These are phyloP conservation scores for Claviceps sp. DNA, from an alignment of 2,329 filamentous ascomycete genomes.

Conservation along the genomic window DNA sequence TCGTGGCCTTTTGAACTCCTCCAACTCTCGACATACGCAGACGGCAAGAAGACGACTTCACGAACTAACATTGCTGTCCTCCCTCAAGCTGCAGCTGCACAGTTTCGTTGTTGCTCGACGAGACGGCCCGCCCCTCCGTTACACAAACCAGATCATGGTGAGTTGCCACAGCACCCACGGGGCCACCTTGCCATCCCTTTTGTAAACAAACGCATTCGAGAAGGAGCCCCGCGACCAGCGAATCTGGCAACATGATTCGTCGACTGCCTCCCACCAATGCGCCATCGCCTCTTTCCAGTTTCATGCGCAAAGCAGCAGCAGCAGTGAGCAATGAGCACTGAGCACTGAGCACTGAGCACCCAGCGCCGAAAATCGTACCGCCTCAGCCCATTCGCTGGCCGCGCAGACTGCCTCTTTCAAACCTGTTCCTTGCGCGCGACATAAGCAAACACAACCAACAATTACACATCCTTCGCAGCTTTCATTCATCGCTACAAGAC, in stretches of 20 bases:
- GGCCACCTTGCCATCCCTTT: neutral
- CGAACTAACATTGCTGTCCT: neutral
- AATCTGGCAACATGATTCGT: conserved; percentile 6
- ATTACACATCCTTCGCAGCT: neutral
- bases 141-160: conserved; percentile 4
- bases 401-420: too few relatives aligned
- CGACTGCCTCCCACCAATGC: neutral
- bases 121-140: neutral
- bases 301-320: neutral
- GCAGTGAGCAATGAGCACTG: too few relatives aligned
- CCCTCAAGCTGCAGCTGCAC: neutral
- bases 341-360: too few relatives aligned
- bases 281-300: neutral
- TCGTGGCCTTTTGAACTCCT: neutral
- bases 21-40: neutral
- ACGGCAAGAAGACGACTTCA: neutral
- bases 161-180: conserved; percentile 6
- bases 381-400: too few relatives aligned
- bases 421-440: neutral
- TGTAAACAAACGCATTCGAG: conserved; percentile 6
- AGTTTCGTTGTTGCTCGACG: neutral
- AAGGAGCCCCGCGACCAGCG: conserved; percentile 4
- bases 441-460: neutral
- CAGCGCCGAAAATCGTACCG: too few relatives aligned
- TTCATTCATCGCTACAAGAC: neutral